Evolutionary conservation across 768 basidiomycete species (phyloP).

Genomic region (Cystobasidium tubakii): DNA sequence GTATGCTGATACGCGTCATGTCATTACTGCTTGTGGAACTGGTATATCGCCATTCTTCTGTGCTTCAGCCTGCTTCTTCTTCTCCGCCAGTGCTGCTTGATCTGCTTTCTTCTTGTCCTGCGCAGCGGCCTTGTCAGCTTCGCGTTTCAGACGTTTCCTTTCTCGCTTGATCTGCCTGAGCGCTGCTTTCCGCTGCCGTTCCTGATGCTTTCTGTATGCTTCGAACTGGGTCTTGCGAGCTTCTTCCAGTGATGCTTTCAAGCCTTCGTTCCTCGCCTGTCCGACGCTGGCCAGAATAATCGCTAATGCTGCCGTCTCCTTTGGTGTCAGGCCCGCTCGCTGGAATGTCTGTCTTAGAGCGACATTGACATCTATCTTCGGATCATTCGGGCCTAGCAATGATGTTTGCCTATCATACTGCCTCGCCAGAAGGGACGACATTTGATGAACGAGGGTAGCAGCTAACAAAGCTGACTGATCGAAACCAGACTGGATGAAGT

Average conservation of each 20-base stretch:
- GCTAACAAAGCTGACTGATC: background rate
- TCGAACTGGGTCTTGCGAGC: constrained; percentile 20
- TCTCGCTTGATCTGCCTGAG: constrained; percentile 5
- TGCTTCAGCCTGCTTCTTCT: constrained; percentile 14
- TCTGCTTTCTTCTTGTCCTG: constrained; percentile 4
- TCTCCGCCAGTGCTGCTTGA: background rate
- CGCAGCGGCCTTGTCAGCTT: constrained; percentile 7
- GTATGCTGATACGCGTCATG: background rate
- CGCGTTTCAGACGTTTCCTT: constrained; percentile 1
- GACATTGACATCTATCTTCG: constrained; percentile 11
- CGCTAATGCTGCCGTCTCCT: constrained; percentile 22
- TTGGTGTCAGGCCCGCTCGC: constrained; percentile 16
- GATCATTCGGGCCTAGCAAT: constrained; percentile 17
- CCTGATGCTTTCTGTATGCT: constrained; percentile 8
- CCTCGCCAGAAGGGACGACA: constrained; percentile 5
- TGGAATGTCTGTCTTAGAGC: constrained; percentile 22
- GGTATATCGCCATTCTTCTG: constrained; percentile 7
- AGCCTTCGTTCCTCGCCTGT: constrained; percentile 11
- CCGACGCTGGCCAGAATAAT: constrained; percentile 21
- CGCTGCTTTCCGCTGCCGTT: constrained; percentile 11
- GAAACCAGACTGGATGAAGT: background rate
- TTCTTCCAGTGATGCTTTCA: constrained; percentile 7
- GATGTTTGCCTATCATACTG: constrained; percentile 33
- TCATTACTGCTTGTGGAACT: constrained; percentile 14
- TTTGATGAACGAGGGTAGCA: constrained; percentile 10